Evolutionary conservation across 2,329 filamentous ascomycete species (phyloP), one percentile per base, ranked within the genome.

Genomic region (Periconia sp.): DNA sequence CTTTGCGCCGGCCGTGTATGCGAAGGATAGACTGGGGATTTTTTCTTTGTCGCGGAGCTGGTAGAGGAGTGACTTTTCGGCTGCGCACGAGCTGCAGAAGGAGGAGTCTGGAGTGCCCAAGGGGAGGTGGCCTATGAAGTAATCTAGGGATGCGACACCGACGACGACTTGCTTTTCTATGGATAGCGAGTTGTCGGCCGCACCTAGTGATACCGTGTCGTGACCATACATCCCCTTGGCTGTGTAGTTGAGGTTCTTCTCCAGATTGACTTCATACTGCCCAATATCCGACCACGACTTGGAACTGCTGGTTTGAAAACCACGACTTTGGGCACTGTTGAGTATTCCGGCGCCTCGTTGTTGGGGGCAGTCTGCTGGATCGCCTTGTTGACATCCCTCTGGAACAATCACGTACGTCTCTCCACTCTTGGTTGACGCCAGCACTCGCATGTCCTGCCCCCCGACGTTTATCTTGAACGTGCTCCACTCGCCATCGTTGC

Each of bases 401-500:
- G 73, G 71, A 8, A 65, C 54, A 41, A 73, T 54, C 18, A 72
- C 60, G 51, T 64, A 62, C 47, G 69, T 65, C 59, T 67, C 56
- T 52, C 61, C 56, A 54, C 70, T 54, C 53, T 71, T 61, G n/a
- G 70, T 71, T 11, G 72, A 71, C 6, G 71, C 64, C 27, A 72
- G 56, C 8, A 74, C 65, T n/a, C 69, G 64, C 30, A 74, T 71
- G 37, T 74, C 69, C 52, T 77, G 74, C 23, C 66, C 68, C 3
- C 75, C 75, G 1, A 77, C 70, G 44, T 63, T 68, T 37, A 77
- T 63, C n/a, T 66, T 62, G 58, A 77, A 77, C 2, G 73, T 74
- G 44, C 72, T 75, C 75, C 75, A 77, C 43, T 53, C 60, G 1
- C 75, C 75, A 62, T 77, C 74, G 50, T 74, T 69, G 46, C 75